These are phyloP conservation scores for Beta lomatogona DNA, from an alignment of 179 eudicot genomes.

Conservation along the genomic window DNA sequence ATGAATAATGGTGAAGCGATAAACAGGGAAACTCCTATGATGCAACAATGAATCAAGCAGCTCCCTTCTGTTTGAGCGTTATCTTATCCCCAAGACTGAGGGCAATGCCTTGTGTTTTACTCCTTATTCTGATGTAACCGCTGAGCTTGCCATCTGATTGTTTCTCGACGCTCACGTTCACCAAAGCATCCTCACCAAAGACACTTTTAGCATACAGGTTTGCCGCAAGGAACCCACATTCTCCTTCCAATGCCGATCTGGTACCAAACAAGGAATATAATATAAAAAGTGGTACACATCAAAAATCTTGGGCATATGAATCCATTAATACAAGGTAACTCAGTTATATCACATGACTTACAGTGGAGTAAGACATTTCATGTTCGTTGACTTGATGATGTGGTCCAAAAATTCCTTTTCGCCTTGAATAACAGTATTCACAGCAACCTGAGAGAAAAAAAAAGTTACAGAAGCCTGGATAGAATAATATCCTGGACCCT, in stretches of 20 bases:
- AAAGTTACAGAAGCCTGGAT: not conserved
- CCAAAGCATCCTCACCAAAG: constrained; percentile 92
- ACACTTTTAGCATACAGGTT: constrained; percentile 80
- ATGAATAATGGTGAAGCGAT: constrained; percentile 32
- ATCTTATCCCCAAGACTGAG: constrained; percentile 95
- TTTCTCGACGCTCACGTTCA: constrained; percentile 80
- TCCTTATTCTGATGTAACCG: constrained; percentile 91
- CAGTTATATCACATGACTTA: constrained; percentile 39
- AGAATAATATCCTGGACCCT: not conserved
- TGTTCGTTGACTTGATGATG: constrained; percentile 73
- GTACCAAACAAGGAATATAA: not conserved
- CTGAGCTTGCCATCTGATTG: constrained; percentile 83
- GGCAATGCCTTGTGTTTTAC: constrained; percentile 94
- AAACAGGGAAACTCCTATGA: constrained; percentile 28
- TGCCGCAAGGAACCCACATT: constrained; percentile 78
- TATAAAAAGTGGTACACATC: not conserved
- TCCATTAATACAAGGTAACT: not conserved
- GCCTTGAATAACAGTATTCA: constrained; percentile 65
- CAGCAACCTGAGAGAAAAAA: constrained; percentile 57
- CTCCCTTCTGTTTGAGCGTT: constrained; percentile 67
- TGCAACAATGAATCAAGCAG: constrained; percentile 28
- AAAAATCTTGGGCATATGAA: not conserved
- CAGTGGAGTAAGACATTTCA: constrained; percentile 78
- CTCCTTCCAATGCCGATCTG: constrained; percentile 82
- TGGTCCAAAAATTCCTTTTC: constrained; percentile 74